Conservation (phyloP, 495 filamentous ascomycete species). For the Achaetomiella virescens region DNA sequence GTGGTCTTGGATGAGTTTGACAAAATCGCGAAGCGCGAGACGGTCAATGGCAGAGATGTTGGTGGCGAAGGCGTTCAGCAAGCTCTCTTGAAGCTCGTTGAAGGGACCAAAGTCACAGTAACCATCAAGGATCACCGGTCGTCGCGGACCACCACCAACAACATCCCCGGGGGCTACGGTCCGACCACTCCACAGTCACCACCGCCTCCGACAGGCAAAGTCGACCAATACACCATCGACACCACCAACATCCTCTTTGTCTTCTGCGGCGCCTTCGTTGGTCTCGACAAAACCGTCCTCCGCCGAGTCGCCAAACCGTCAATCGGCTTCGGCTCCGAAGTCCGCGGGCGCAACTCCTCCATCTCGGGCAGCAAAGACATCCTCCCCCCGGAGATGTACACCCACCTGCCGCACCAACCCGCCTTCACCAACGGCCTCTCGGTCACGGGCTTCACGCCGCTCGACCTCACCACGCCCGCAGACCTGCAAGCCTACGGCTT, state of each 20-base stretch:
- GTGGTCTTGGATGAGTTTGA: constrained; percentile 95
- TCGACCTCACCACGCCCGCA: constrained; percentile 72
- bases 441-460: constrained; percentile 54
- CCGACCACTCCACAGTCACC: constrained; percentile 30
- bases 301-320: constrained; percentile 80
- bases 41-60: constrained; percentile 63
- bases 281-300: constrained; percentile 81
- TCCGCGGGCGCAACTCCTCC: constrained; percentile 43
- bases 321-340: constrained; percentile 84
- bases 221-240: constrained; percentile 82
- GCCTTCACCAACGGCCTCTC: constrained; percentile 25
- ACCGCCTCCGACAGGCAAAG: constrained; percentile 51
- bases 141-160: constrained; percentile 39
- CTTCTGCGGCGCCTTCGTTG: constrained; percentile 91
- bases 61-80: constrained; percentile 94
- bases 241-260: constrained; percentile 97
- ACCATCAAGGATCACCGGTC: constrained; percentile 75
- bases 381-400: constrained; percentile 39
- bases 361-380: constrained; percentile 31
- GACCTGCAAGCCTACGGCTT: constrained; percentile 90
- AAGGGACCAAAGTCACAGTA: constrained; percentile 87
- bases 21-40: constrained; percentile 69
- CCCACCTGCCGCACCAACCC: constrained; percentile 38
- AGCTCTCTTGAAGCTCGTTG: constrained; percentile 89
- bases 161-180: constrained; percentile 33